phyloP scores from a whole-genome alignment of 2,329 filamentous ascomycete genomes.

The Ophiosphaerella korrae region DNA sequence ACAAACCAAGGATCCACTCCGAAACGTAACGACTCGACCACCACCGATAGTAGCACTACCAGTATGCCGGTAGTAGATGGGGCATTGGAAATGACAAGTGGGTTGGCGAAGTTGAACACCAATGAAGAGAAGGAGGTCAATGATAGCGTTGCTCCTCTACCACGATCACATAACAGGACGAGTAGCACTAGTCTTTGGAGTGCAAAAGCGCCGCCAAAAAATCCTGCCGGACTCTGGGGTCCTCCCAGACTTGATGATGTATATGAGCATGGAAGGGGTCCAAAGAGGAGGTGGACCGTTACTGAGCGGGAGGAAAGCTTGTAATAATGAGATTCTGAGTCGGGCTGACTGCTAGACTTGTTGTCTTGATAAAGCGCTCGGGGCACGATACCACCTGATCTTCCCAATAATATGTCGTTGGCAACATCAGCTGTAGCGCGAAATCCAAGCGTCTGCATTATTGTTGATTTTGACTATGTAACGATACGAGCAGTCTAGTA shows the following conservation, averaged over 20 bases:
- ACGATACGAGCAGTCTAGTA: neutral
- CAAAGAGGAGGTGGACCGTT: conserved; percentile 53
- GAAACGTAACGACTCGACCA: conserved; percentile 12
- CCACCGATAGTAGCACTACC: neutral
- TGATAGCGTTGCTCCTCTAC: conserved; percentile 39
- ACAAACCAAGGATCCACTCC: conserved; percentile 26
- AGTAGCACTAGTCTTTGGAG: conserved; percentile 34
- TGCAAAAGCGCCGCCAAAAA: conserved; percentile 19
- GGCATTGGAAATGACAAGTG: conserved; percentile 10
- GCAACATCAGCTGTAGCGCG: no score
- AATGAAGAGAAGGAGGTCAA: conserved; percentile 37
- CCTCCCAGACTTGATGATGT: conserved; percentile 41
- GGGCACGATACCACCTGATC: neutral
- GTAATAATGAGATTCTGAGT: neutral
- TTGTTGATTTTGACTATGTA: neutral
- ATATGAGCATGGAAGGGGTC: conserved; percentile 45
- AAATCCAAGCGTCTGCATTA: neutral
- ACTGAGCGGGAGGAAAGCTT: conserved; percentile 37
- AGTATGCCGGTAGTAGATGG: conserved; percentile 10
- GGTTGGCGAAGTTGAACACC: conserved; percentile 20
- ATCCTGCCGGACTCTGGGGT: conserved; percentile 51
- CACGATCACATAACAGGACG: conserved; percentile 22
- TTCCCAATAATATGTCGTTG: no score
- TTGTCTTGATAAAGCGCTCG: neutral
- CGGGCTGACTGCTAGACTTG: no score